Conservation (phyloP, 2,329 filamentous ascomycete genomes). For the Emydomyces testavorans region DNA sequence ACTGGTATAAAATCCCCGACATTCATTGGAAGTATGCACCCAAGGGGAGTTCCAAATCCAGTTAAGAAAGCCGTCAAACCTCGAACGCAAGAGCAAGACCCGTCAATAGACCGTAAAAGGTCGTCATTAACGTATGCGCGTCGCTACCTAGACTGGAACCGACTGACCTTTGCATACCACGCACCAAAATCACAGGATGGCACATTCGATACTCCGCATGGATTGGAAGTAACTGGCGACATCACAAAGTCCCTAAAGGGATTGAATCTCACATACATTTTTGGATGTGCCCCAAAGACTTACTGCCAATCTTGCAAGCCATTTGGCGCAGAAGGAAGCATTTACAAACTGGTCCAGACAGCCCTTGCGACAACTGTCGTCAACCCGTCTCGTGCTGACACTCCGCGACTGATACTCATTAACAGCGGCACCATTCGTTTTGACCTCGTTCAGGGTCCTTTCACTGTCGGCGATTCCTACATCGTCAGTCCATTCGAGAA, state of each 20-base stretch:
- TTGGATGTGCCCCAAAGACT: constrained; percentile 50
- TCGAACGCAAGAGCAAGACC: not conserved
- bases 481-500: constrained; percentile 23
- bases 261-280: constrained; percentile 46
- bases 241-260: constrained; percentile 43
- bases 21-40: constrained; percentile 35
- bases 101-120: not conserved
- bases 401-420: constrained; percentile 46
- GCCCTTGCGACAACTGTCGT: constrained; percentile 44
- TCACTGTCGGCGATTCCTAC: constrained; percentile 38
- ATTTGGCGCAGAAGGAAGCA: constrained; percentile 42
- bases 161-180: constrained; percentile 54
- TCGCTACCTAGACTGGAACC: constrained; percentile 58
- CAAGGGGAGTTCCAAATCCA: constrained; percentile 35
- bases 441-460: constrained; percentile 52
- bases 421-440: constrained; percentile 53
- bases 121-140: constrained; percentile 38
- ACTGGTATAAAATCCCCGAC: constrained; percentile 44
- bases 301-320: constrained; percentile 46
- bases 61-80: constrained; percentile 28
- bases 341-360: constrained; percentile 44
- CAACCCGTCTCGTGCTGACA: constrained; percentile 39
- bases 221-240: constrained; percentile 37
- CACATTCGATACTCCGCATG: constrained; percentile 42
- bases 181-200: constrained; percentile 39